Base-by-base conservation (phyloP, 768 basidiomycete species). In the Dentipellis fragilis region DNA sequence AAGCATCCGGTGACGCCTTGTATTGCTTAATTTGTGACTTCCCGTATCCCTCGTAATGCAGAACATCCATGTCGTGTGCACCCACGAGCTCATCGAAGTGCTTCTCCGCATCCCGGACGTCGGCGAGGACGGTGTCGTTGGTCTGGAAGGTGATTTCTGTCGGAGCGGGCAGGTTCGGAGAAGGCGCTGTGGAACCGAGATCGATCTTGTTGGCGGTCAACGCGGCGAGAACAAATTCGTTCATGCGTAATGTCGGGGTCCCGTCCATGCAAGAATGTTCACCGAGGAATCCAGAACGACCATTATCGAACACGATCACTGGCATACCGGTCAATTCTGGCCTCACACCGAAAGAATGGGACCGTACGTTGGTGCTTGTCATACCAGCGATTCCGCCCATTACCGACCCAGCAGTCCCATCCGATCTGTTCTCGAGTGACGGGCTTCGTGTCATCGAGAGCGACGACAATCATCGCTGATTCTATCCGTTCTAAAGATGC, bases 231-330 rank as follows among this genome's bases (percentile, higher is more conserved):
- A 93, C 72, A 69, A 93, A 99, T 67, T 99, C 96, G 73, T 96
- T 97, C 78, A 97, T 71, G 49, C 96, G 85, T 34, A 97, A 75
- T 0, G 95, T 98, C 4, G 96, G 89, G 0, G 93, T 98, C 17
- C 95, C 95, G 65, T 98, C 94, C 86, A 87, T 84, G 63, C 86
- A 89, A 17, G 85, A 89, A 69, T 89, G 87, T 67, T 89, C 86
- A 39, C 89, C 89, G 0, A 92, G 73, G 79, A 98, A 99, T 0
- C 89, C 95, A 21, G 91, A 93, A 38, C 91, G 89, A 48, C 93
- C 96, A 62, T 93, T 93, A 57, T 93, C 91, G 65, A 90, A 95
- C 8, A 99, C 90, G 64, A 99, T 82, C 54, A 97, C 92, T 93
- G 65, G 11, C 11, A 14, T 19, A n/a, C 14, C 42, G 7, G 42